phyloP scores from a whole-genome alignment of 148 eudicot genomes.

The Rhododendron ferrugineum region DNA sequence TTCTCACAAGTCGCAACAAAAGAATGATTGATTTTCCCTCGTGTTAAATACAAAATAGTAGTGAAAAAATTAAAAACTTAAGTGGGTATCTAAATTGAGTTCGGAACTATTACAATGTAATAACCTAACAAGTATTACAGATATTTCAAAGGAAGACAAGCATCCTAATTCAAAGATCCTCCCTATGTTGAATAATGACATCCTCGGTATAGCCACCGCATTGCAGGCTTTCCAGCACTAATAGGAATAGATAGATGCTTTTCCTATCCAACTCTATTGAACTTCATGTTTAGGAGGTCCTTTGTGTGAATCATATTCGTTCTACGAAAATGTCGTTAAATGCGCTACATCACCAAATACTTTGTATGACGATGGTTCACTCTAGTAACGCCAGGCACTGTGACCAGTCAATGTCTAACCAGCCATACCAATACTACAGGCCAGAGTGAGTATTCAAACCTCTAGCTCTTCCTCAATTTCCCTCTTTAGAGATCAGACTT shows the following conservation, averaged over 20 bases:
- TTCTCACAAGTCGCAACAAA: neutral
- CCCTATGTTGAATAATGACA: neutral
- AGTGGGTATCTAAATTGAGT: neutral
- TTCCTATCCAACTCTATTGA: neutral
- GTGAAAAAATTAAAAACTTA: neutral
- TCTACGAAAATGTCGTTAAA: neutral
- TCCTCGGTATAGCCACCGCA: neutral
- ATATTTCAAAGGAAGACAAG: neutral
- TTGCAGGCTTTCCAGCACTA: neutral
- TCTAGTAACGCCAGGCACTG: neutral
- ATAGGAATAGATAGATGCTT: neutral
- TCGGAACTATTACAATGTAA: neutral
- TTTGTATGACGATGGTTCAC: neutral
- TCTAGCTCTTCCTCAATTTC: neutral
- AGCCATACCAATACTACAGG: neutral
- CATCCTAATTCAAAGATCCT: neutral
- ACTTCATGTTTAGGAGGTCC: neutral
- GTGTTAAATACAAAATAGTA: neutral
- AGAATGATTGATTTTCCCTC: neutral
- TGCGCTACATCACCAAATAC: neutral
- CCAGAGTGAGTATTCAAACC: neutral
- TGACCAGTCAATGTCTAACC: neutral
- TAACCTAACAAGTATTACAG: neutral
- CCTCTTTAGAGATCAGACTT: neutral
- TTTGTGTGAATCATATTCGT: neutral